Percentiles rank a stretch among this genome's conserved stretches.
phyloP scores from a whole-genome alignment of 805 yeast species.

The Metschnikowia noctiluminum region DNA sequence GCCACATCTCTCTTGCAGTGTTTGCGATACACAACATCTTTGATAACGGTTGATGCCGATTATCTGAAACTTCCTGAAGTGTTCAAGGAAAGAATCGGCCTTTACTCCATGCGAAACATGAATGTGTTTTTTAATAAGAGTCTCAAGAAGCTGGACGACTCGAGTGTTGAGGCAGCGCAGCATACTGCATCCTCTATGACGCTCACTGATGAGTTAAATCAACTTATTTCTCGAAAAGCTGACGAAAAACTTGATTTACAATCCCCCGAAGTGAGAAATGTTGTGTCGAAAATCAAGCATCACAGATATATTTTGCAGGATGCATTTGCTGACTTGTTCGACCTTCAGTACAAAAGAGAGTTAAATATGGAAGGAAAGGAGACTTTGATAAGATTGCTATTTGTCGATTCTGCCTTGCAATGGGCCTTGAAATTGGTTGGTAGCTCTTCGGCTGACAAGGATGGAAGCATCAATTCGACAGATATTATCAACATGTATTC shows the following conservation, averaged over 20 bases:
- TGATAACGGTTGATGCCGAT: constrained; percentile 69
- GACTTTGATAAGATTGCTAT: constrained; percentile 61
- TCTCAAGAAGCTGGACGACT: constrained; percentile 33
- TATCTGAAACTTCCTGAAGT: constrained; percentile 56
- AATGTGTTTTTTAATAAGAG: constrained; percentile 45
- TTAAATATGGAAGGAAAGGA: constrained; percentile 73
- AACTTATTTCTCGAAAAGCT: constrained; percentile 32
- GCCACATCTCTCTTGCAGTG: constrained; percentile 67
- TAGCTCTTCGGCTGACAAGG: constrained; percentile 25
- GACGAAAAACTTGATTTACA: constrained; percentile 30
- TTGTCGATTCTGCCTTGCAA: constrained; percentile 66
- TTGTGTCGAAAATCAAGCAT: constrained; percentile 25
- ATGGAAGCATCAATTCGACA: constrained; percentile 9
- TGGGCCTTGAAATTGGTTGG: constrained; percentile 49
- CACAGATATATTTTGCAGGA: constrained; percentile 30
- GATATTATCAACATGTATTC: constrained; percentile 15
- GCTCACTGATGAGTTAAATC: constrained; percentile 25
- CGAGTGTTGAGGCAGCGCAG: constrained; percentile 12
- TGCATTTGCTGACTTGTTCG: constrained; percentile 50
- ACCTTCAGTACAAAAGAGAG: constrained; percentile 51
- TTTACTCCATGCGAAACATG: constrained; percentile 81
- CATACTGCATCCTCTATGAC: constrained; percentile 31
- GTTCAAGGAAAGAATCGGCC: constrained; percentile 68
- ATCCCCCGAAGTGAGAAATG: constrained; percentile 29
- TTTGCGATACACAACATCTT: constrained; percentile 59